Evolutionary conservation across 1,284 basidiomycete species (phyloP).

Genomic region (Sparassis latifolia): DNA sequence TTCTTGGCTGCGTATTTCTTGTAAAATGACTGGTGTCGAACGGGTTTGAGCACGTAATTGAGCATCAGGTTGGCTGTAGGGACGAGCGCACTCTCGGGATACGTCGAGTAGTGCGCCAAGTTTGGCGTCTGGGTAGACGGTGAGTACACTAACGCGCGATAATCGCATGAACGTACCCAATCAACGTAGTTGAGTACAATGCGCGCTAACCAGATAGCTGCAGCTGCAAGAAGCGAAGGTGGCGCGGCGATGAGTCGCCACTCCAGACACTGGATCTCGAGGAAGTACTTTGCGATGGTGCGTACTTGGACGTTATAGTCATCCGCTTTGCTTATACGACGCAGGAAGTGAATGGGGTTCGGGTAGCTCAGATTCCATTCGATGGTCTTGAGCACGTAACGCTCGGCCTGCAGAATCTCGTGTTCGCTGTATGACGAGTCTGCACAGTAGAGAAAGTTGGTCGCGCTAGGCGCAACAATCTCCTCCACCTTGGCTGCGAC

Average conservation of each 20-base stretch:
- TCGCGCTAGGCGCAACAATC: constrained; percentile 85
- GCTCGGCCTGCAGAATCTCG: constrained; percentile 91
- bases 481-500: constrained; percentile 96
- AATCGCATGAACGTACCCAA: constrained; percentile 59
- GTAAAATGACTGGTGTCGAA: constrained; percentile 71
- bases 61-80: constrained; percentile 92
- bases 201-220: constrained; percentile 88
- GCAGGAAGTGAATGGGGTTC: constrained; percentile 89
- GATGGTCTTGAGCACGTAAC: constrained; percentile 88
- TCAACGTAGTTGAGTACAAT: constrained; percentile 76
- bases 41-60: constrained; percentile 80
- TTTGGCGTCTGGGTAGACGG: constrained; percentile 61
- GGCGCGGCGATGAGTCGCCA: constrained; percentile 78
- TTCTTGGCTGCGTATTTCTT: constrained; percentile 83
- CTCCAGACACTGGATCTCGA: constrained; percentile 89
- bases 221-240: constrained; percentile 85
- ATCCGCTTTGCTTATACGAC: constrained; percentile 93
- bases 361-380: constrained; percentile 92
- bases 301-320: constrained; percentile 89
- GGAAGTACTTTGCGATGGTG: constrained; percentile 89
- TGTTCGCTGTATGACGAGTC: constrained; percentile 83
- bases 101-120: constrained; percentile 88
- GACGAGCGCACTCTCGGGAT: constrained; percentile 78
- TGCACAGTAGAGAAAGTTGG: constrained; percentile 85
- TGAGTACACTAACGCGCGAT: background rate